A percentile compares a stretch with the other conserved stretches of the same genome.
These are phyloP conservation scores for Alternaria ethzedia DNA, from an alignment of 2,329 filamentous ascomycete genomes.

Conservation along the genomic window DNA sequence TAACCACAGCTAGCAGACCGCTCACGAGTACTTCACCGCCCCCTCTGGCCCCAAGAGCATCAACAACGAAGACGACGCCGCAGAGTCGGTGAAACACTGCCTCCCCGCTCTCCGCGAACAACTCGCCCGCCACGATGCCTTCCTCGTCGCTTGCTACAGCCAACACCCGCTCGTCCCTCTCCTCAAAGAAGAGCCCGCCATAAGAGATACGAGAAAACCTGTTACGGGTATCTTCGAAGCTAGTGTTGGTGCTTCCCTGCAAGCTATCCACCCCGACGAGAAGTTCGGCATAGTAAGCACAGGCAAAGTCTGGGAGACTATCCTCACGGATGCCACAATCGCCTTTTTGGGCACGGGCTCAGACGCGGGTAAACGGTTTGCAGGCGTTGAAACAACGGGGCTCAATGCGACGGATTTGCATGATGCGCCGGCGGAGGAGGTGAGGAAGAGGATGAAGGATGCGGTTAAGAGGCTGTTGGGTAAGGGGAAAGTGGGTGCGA, in stretches of 20 bases:
- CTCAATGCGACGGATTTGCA: conserved; percentile 83
- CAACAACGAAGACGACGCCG: conserved; percentile 74
- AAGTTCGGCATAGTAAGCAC: conserved; percentile 90
- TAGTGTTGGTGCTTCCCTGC: conserved; percentile 70
- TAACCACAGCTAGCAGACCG: conserved; percentile 52
- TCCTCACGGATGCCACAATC: conserved; percentile 70
- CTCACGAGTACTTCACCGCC: conserved; percentile 70
- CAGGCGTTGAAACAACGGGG: conserved; percentile 82
- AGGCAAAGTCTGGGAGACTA: conserved; percentile 79
- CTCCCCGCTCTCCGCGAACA: conserved; percentile 59
- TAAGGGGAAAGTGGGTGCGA: conserved; percentile 64
- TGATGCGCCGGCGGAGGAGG: conserved; percentile 66
- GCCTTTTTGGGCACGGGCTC: conserved; percentile 64
- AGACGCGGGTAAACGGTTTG: conserved; percentile 62
- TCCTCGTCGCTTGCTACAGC: conserved; percentile 88
- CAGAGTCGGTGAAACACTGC: conserved; percentile 67
- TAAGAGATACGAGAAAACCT: conserved; percentile 53
- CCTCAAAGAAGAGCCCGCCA: conserved; percentile 57
- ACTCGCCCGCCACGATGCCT: conserved; percentile 68
- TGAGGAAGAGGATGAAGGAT: conserved; percentile 69
- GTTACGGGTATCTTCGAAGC: conserved; percentile 90
- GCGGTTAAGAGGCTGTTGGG: conserved; percentile 72
- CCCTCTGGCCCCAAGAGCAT: conserved; percentile 75
- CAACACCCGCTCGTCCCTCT: conserved; percentile 76
- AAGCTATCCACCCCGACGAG: conserved; percentile 57